Evolutionary conservation across 169 alveolate species (phyloP), one percentile per base, ranked within the genome.

Genomic region (Plasmodium relictum): DNA sequence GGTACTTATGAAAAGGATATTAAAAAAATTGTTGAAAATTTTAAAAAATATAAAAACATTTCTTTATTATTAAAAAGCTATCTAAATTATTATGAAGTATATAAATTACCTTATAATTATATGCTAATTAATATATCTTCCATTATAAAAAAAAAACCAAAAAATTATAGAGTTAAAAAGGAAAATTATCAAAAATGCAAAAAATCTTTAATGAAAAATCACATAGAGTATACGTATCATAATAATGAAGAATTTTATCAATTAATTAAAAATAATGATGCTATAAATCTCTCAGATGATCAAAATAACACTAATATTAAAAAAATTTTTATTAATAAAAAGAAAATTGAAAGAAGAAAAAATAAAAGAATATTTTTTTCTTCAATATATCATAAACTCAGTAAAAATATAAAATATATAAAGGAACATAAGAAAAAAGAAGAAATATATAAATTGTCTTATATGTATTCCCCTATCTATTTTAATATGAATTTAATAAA

Each of bases 401-500:
- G n/a, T n/a, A n/a, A n/a, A 8, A 42, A 20, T 42, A 18, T 0
- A 63, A 0, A 18, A 62, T 6, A 12, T 37, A 54, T n/a, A 66
- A 20, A 54, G 16, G 20, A n/a, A 54, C 6, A 14, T n/a, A 54
- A 54, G n/a, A 54, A 54, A 31, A 62, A 24, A 62, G 44, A 6
- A 26, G 16, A 31, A 48, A 26, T 56, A 54, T 37, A 56, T 1
- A 39, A 39, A 0, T 0, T 62, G 20, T 62, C 87, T 7, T 48
- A 50, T 31, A 41, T 42, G 59, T 73, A 56, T 56, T 56, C 72
- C 54, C 73, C 87, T 7, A 18, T 73, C 0, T 58, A 73, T 26
- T 73, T 73, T 62, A 73, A 73, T 54, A 72, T 26, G 0, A 73
- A 73, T 8, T 14, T 73, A 24, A n/a, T 73, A 39, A 73, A 73